These are phyloP conservation scores for Penicillium malachiteum DNA, from an alignment of 495 filamentous ascomycete species.

Conservation along the genomic window DNA sequence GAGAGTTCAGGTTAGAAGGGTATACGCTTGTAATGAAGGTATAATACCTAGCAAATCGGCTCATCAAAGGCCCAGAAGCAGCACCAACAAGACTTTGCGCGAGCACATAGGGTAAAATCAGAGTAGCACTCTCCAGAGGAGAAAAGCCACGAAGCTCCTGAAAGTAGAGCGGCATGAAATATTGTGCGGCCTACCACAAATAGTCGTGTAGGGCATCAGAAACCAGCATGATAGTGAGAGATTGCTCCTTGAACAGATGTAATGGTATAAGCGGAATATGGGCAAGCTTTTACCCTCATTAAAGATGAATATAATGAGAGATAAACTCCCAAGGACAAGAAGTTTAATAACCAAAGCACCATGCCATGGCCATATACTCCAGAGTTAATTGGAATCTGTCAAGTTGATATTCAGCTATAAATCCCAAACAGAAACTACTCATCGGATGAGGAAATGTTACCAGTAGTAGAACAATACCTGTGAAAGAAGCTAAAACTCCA, in stretches of 20 bases:
- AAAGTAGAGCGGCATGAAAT: slow-evolving; percentile 49
- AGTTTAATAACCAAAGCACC: slow-evolving; percentile 58
- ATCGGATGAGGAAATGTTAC: neutral
- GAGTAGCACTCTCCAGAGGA: slow-evolving; percentile 18
- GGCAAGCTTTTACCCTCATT: slow-evolving; percentile 54
- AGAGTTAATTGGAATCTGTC: slow-evolving; percentile 54
- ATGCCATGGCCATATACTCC: slow-evolving; percentile 56
- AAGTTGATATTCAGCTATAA: neutral
- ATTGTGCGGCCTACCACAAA: slow-evolving; percentile 53
- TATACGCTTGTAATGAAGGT: slow-evolving; percentile 42
- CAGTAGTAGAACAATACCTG: slow-evolving; percentile 51
- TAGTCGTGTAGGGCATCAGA: slow-evolving; percentile 39
- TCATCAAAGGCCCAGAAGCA: slow-evolving; percentile 52
- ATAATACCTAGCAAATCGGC: slow-evolving; percentile 41
- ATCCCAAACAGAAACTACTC: neutral
- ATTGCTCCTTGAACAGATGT: slow-evolving; percentile 22
- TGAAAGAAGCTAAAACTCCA: slow-evolving; percentile 45
- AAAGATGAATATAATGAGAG: slow-evolving; percentile 45
- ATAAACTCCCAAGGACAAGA: slow-evolving; percentile 47
- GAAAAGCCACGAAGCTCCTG: slow-evolving; percentile 47
- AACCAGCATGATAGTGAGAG: slow-evolving; percentile 38
- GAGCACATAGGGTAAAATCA: slow-evolving; percentile 6
- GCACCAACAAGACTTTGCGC: slow-evolving; percentile 5
- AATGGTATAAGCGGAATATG: slow-evolving; percentile 55
- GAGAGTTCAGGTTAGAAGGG: slow-evolving; percentile 21